These are phyloP conservation scores for Asterochloris sp. DNA, from an alignment of 139 green algal species.

Conservation along the genomic window DNA sequence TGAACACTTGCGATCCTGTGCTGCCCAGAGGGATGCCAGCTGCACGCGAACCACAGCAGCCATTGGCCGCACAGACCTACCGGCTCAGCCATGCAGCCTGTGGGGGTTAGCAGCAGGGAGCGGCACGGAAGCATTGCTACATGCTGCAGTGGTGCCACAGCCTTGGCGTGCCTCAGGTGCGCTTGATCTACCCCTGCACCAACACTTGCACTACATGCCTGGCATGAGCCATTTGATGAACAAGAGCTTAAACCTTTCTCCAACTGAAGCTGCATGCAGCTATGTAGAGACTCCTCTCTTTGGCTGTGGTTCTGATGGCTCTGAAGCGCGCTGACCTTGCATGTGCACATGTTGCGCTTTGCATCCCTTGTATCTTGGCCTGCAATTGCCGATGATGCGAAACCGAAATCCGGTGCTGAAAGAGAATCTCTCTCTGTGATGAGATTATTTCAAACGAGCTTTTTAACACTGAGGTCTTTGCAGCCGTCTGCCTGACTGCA, in stretches of 20 bases:
- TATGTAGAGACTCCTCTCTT: constrained; percentile 11
- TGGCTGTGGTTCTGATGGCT: constrained; percentile 24
- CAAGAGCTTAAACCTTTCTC: constrained; percentile 10
- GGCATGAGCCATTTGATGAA: constrained; percentile 10
- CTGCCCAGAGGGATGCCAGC: too few species aligned
- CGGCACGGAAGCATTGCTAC: too few species aligned
- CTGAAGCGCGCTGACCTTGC: neutral
- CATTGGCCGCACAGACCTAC: too few species aligned
- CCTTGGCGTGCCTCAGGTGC: too few species aligned
- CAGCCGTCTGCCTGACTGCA: constrained; percentile 10
- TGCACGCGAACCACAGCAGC: too few species aligned
- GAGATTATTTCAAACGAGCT: constrained; percentile 7
- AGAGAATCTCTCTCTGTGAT: neutral
- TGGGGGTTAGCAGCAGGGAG: too few species aligned
- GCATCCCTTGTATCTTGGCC: too few species aligned
- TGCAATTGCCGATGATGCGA: neutral
- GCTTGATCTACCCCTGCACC: neutral
- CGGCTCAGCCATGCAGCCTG: too few species aligned
- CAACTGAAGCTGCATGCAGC: neutral
- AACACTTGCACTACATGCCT: neutral
- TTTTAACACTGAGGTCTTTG: constrained; percentile 20
- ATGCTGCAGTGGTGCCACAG: too few species aligned
- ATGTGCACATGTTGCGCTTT: neutral
- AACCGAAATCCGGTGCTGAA: constrained; percentile 5
- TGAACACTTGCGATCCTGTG: too few species aligned